Conservation (phyloP, 495 filamentous ascomycete species). For the Penicillium manginii region DNA sequence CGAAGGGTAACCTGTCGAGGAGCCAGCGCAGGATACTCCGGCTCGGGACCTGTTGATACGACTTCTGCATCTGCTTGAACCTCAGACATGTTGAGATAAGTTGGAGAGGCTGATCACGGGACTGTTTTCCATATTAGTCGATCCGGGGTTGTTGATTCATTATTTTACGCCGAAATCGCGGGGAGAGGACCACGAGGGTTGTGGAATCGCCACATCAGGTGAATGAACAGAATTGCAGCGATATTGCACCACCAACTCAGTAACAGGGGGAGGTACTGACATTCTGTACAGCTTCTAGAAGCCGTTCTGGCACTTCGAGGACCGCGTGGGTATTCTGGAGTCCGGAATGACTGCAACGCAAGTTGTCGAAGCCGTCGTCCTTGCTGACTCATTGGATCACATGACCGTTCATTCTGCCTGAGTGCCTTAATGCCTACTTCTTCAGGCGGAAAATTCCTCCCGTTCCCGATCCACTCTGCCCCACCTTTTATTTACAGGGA, state of each 20-base stretch:
- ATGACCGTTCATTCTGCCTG: background rate
- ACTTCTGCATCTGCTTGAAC: conserved; percentile 78
- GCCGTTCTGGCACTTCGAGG: conserved; percentile 46
- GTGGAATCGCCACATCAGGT: background rate
- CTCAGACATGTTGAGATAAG: conserved; percentile 70
- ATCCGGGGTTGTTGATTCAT: background rate
- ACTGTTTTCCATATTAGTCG: conserved; percentile 47
- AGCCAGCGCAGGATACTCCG: conserved; percentile 69
- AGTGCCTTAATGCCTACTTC: no score
- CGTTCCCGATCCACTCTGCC: background rate
- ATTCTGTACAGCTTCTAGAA: conserved; percentile 39
- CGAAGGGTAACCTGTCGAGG: conserved; percentile 87
- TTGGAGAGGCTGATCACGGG: conserved; percentile 38
- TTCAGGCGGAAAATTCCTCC: no score
- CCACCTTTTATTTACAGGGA: background rate
- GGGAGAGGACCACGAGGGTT: background rate
- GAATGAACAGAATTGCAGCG: background rate
- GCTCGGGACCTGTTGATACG: conserved; percentile 49
- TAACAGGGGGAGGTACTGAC: conserved; percentile 28
- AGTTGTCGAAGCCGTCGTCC: conserved; percentile 39
- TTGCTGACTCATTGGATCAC: conserved; percentile 26
- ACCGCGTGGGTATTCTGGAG: conserved; percentile 56
- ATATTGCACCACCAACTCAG: conserved; percentile 5
- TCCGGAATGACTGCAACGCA: conserved; percentile 49
- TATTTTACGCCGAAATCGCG: background rate